A percentile compares a stretch with the other conserved stretches of the same genome.
phyloP scores from a whole-genome alignment of 495 filamentous ascomycete species.

The Penicillium taxi region DNA sequence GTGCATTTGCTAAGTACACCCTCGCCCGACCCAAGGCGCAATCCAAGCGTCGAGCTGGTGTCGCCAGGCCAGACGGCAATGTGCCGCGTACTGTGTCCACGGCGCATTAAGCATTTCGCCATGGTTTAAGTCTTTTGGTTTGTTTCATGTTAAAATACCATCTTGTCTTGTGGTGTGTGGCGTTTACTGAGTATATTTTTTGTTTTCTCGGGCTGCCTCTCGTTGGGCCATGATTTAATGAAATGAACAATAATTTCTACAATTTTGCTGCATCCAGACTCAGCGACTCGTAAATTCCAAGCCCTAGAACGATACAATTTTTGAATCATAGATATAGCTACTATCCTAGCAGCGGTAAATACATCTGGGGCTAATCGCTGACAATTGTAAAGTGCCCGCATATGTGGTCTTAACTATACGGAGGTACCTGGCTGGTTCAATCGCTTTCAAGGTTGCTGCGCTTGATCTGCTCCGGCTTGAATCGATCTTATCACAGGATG shows the following conservation, averaged over 20 bases:
- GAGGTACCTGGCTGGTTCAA: no score
- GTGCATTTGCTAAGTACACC: constrained; percentile 87
- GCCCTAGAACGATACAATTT: no score
- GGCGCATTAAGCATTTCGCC: constrained; percentile 5
- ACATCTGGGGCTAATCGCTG: no score
- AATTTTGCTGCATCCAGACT: no score
- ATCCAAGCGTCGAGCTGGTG: constrained; percentile 38
- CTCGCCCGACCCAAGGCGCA: constrained; percentile 40
- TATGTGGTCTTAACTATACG: no score
- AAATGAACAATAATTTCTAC: constrained; percentile 11
- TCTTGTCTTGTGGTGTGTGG: constrained; percentile 18
- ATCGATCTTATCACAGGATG: no score
- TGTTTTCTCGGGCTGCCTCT: neutral
- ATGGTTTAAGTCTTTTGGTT: constrained; percentile 1
- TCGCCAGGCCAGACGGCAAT: constrained; percentile 28
- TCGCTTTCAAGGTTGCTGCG: no score
- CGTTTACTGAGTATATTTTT: constrained; percentile 10
- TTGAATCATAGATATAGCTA: no score
- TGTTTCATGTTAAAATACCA: constrained; percentile 22
- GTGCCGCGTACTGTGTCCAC: constrained; percentile 13
- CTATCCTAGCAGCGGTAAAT: no score
- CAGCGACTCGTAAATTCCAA: no score
- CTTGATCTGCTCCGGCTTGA: no score
- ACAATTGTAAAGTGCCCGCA: no score
- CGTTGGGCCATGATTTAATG: constrained; percentile 21